Percentiles rank a stretch among this genome's conserved stretches.
These are phyloP conservation scores for Gryganskiella cystojenkinii DNA, from an alignment of 192 early-diverging fungal genomes.

Conservation along the genomic window DNA sequence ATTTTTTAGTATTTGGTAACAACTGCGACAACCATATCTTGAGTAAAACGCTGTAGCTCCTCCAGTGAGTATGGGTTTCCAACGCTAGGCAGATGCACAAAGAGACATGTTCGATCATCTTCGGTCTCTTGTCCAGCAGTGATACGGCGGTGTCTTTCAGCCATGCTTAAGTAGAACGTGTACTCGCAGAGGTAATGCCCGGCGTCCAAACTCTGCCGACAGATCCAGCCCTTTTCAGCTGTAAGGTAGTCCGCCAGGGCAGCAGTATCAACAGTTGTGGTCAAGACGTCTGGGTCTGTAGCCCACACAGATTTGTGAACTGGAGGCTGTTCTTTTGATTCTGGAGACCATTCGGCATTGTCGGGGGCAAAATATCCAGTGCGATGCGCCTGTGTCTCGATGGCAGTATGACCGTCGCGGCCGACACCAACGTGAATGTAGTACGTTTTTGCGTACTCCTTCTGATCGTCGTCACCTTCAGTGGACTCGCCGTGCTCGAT, in stretches of 20 bases:
- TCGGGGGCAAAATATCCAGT: constrained; percentile 60
- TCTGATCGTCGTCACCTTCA: constrained; percentile 1
- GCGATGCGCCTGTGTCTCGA: constrained; percentile 63
- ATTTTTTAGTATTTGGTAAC: background rate
- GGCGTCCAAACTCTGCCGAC: constrained; percentile 56
- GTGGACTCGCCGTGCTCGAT: background rate
- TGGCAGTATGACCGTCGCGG: constrained; percentile 38
- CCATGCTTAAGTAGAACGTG: constrained; percentile 66
- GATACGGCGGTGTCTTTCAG: constrained; percentile 32
- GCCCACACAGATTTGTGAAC: constrained; percentile 27
- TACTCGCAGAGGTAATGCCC: constrained; percentile 71
- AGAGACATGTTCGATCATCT: constrained; percentile 35
- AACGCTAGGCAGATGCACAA: constrained; percentile 44
- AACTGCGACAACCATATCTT: constrained; percentile 39
- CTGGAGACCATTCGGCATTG: constrained; percentile 49
- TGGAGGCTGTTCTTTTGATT: constrained; percentile 36
- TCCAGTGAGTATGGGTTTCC: constrained; percentile 44
- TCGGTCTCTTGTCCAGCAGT: constrained; percentile 20
- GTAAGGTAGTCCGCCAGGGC: constrained; percentile 43
- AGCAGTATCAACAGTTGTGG: constrained; percentile 54
- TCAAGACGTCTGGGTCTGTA: constrained; percentile 37
- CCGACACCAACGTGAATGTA: constrained; percentile 68
- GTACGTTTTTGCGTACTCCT: constrained; percentile 50
- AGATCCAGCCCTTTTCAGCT: constrained; percentile 50
- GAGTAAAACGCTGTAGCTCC: constrained; percentile 36